These are phyloP conservation scores for Neophaeococcomyces aloes DNA, from an alignment of 2,329 filamentous ascomycete species.

Conservation along the genomic window DNA sequence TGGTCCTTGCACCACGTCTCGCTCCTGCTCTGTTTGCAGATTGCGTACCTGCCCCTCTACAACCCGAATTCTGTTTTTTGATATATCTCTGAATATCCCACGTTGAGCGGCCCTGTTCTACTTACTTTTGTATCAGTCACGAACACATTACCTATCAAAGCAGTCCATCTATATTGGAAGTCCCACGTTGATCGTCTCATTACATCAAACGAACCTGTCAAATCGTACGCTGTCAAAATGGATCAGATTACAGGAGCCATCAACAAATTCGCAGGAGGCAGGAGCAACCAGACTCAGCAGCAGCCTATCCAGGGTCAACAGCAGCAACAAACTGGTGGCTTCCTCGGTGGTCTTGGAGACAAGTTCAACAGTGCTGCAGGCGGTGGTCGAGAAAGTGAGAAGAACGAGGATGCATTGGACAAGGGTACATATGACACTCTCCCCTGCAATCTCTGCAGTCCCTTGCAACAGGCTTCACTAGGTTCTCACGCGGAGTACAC, in stretches of 20 bases:
- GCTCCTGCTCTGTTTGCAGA: neutral
- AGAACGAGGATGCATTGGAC: slow-evolving; percentile 73
- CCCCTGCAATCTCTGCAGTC: too few relatives aligned
- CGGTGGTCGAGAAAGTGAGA: slow-evolving; percentile 62
- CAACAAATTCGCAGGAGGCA: slow-evolving; percentile 18
- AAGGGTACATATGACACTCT: slow-evolving; percentile 48
- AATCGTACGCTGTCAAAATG: neutral
- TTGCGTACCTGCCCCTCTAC: slow-evolving; percentile 1
- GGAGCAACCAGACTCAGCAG: slow-evolving; percentile 8
- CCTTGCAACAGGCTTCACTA: too few relatives aligned
- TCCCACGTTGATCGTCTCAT: too few relatives aligned
- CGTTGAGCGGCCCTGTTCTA: too few relatives aligned
- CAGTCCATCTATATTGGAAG: neutral
- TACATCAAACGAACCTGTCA: neutral
- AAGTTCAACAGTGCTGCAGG: slow-evolving; percentile 63
- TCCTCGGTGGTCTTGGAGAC: slow-evolving; percentile 52
- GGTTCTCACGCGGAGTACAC: neutral
- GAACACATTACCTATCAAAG: neutral
- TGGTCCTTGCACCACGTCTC: neutral
- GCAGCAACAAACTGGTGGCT: slow-evolving; percentile 28
- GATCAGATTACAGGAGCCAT: slow-evolving; percentile 15
- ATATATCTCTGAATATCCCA: too few relatives aligned
- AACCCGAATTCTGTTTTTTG: neutral
- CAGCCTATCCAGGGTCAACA: slow-evolving; percentile 24
- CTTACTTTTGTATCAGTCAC: too few relatives aligned